Conservation (phyloP, 805 yeast species). For the Millerago galiae region DNA sequence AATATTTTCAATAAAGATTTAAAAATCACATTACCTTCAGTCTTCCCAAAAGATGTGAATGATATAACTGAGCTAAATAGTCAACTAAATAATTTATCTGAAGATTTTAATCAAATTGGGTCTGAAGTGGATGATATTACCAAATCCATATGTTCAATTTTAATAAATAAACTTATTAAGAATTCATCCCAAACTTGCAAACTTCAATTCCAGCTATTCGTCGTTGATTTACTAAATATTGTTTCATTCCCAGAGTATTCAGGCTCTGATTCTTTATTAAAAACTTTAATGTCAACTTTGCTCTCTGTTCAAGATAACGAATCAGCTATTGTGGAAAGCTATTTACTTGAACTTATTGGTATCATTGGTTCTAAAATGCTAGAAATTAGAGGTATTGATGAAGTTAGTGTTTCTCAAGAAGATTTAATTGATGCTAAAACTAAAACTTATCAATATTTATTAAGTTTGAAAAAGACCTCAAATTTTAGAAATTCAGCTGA, state of each 20-base stretch:
- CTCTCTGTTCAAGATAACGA: conserved; percentile 32
- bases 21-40: conserved; percentile 12
- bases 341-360: conserved; percentile 57
- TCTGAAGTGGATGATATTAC: conserved; percentile 9
- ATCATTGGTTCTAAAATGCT: conserved; percentile 47
- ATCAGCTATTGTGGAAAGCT: conserved; percentile 38
- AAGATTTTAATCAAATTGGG: neutral
- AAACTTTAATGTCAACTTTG: conserved; percentile 38
- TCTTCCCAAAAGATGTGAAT: conserved; percentile 2
- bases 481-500: conserved; percentile 3
- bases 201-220: conserved; percentile 42
- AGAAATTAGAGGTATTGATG: conserved; percentile 25
- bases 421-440: conserved; percentile 1
- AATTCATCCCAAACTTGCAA: conserved; percentile 28
- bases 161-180: conserved; percentile 20
- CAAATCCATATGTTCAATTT: conserved; percentile 11
- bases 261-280: conserved; percentile 45
- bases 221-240: conserved; percentile 50
- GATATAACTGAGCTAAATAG: conserved; percentile 12
- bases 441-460: conserved; percentile 6
- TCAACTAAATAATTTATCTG: conserved; percentile 10
- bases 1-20: conserved; percentile 19
- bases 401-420: neutral
- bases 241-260: conserved; percentile 57
- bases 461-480: neutral